These are phyloP conservation scores for Cenchrus americanus DNA, from an alignment of 176 grass and related monocot species.

Conservation along the genomic window DNA sequence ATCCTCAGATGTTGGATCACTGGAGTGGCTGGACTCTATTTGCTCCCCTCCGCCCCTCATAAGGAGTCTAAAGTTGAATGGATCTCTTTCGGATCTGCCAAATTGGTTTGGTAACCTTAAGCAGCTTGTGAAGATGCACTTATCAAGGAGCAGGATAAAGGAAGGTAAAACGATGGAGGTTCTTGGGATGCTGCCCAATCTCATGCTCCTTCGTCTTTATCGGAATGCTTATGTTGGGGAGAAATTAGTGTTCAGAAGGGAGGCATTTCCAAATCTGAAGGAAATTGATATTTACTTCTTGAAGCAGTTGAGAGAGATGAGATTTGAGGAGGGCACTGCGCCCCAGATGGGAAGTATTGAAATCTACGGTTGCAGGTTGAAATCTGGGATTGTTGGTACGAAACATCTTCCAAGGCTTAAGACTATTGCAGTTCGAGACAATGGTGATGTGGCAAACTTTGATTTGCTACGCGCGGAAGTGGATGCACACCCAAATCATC, in stretches of 20 bases:
- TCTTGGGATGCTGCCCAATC: conserved; percentile 33
- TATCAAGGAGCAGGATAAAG: neutral
- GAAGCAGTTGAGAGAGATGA: neutral
- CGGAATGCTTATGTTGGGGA: neutral
- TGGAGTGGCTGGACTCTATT: neutral
- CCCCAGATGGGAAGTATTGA: neutral
- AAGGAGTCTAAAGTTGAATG: neutral
- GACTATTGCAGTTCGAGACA: neutral
- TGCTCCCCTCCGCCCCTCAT: neutral
- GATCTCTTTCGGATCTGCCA: conserved; percentile 1
- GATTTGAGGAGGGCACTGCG: conserved; percentile 12
- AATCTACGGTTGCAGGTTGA: neutral
- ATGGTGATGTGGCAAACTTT: neutral
- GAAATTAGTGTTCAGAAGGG: neutral
- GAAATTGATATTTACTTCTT: neutral
- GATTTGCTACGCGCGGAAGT: neutral
- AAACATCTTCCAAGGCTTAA: conserved; percentile 5
- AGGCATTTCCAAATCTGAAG: conserved; percentile 32
- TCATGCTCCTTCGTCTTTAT: neutral
- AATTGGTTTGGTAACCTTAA: conserved; percentile 3
- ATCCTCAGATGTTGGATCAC: conserved; percentile 26
- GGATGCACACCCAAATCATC: conserved; percentile 3
- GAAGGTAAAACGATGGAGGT: neutral
- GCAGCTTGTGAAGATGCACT: conserved; percentile 25
- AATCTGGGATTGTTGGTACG: neutral